Percentiles rank a stretch among this genome's conserved stretches.
Conservation (phyloP, 257 asterid genomes). For the Nicotiana tabacum region DNA sequence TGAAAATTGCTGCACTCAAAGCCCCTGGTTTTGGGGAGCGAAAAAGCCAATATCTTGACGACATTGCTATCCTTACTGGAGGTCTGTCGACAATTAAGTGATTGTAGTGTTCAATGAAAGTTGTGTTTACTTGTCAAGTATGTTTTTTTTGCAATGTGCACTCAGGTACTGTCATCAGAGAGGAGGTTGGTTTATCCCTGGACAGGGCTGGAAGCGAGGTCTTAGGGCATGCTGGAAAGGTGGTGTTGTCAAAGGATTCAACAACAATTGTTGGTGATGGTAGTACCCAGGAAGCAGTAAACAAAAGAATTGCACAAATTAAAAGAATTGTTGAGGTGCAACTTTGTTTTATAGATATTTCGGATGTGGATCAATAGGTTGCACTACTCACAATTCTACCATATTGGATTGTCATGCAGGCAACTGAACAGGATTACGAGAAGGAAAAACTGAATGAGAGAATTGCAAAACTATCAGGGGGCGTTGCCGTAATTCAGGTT, state of each 20-base stretch:
- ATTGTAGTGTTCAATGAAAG: not conserved
- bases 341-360: not conserved
- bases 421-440: conserved; percentile 88
- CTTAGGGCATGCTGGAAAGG: conserved; percentile 92
- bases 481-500: conserved; percentile 98
- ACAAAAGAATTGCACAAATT: conserved; percentile 74
- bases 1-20: conserved; percentile 92
- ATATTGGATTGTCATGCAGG: conserved; percentile 35
- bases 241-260: conserved; percentile 76
- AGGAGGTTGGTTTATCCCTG: conserved; percentile 74
- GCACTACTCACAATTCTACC: not conserved
- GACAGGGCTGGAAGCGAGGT: conserved; percentile 90
- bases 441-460: conserved; percentile 86
- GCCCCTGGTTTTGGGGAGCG: conserved; percentile 99
- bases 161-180: conserved; percentile 88
- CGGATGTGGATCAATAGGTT: not conserved
- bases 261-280: conserved; percentile 98
- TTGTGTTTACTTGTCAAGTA: not conserved
- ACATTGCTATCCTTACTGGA: conserved; percentile 91
- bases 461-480: conserved; percentile 92
- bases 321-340: conserved; percentile 79
- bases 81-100: conserved; percentile 32
- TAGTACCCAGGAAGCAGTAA: conserved; percentile 85
- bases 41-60: conserved; percentile 94
- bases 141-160: not conserved